Evolutionary conservation across 1,284 basidiomycete genomes (phyloP).

Genomic region (Megacollybia platyphylla): DNA sequence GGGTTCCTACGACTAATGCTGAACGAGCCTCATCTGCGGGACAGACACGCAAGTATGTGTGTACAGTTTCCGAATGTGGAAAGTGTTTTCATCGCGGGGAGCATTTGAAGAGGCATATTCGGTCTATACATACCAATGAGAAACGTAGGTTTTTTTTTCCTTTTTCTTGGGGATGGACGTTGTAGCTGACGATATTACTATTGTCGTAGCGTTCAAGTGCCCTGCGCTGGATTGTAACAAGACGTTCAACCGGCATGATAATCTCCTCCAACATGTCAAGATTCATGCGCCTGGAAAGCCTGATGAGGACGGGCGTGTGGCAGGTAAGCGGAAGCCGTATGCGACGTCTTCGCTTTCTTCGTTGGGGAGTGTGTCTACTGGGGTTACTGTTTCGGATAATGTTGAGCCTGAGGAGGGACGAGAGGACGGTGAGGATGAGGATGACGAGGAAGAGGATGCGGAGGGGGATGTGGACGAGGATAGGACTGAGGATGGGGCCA

Average conservation of each 20-base stretch:
- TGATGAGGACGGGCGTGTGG: neutral
- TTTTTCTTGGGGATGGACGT: neutral
- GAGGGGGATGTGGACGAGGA: no score
- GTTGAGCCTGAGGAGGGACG: no score
- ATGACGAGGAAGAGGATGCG: no score
- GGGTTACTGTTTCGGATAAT: no score
- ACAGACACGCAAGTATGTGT: constrained; percentile 36
- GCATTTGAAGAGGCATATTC: constrained; percentile 69
- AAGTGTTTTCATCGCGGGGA: constrained; percentile 67
- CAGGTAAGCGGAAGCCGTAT: no score
- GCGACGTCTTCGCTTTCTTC: no score
- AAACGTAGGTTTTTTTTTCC: constrained; percentile 41
- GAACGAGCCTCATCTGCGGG: neutral
- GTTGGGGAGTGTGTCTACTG: no score
- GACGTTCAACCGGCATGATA: constrained; percentile 78
- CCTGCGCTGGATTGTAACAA: constrained; percentile 67
- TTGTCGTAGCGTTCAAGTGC: constrained; percentile 56
- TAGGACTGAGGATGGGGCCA: no score
- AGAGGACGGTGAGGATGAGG: no score
- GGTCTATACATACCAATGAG: constrained; percentile 66
- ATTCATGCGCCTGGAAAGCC: constrained; percentile 24
- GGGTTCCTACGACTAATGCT: constrained; percentile 20
- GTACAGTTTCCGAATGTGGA: constrained; percentile 53
- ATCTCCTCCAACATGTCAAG: constrained; percentile 70
- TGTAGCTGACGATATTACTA: constrained; percentile 2